Evolutionary conservation across 2,329 filamentous ascomycete genomes (phyloP).

Genomic region (Madurella mycetomatis): DNA sequence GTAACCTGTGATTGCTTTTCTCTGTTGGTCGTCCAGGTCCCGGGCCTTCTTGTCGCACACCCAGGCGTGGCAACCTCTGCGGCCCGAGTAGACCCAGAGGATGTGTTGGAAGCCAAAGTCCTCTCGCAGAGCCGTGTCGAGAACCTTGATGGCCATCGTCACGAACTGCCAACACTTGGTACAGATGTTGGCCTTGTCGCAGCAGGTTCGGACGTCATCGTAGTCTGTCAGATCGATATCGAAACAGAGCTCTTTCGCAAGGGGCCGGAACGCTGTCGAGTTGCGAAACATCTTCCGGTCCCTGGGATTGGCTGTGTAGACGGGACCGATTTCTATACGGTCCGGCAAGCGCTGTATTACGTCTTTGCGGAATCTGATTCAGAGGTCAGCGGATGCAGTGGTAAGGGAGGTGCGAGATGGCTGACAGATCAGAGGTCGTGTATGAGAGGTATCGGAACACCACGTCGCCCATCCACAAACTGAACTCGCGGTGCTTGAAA

Average conservation of each 20-base stretch:
- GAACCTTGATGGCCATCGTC: constrained; percentile 93
- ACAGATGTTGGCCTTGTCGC: constrained; percentile 89
- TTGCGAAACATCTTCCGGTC: constrained; percentile 86
- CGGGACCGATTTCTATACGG: constrained; percentile 97
- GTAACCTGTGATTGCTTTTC: constrained; percentile 81
- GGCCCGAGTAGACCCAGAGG: constrained; percentile 96
- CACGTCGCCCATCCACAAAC: constrained; percentile 87
- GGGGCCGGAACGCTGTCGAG: constrained; percentile 73
- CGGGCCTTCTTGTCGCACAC: constrained; percentile 88
- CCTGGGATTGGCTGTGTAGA: constrained; percentile 89
- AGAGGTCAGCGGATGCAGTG: constrained; percentile 3
- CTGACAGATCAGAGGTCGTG: constrained; percentile 49
- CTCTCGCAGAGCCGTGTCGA: constrained; percentile 80
- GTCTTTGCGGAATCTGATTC: constrained; percentile 73
- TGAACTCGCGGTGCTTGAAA: constrained; percentile 91
- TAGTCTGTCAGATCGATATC: constrained; percentile 99
- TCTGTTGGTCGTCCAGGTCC: constrained; percentile 77
- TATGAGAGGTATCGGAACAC: constrained; percentile 86
- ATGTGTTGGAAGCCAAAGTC: constrained; percentile 98
- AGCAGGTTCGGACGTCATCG: constrained; percentile 94
- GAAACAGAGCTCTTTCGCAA: constrained; percentile 93
- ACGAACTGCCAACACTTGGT: constrained; percentile 94
- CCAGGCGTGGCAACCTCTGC: constrained; percentile 96
- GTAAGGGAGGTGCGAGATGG: background rate
- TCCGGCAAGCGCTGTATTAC: constrained; percentile 83